Evolutionary conservation across 2,329 filamentous ascomycete species (phyloP).

Genomic region (Fusarium lateritium): DNA sequence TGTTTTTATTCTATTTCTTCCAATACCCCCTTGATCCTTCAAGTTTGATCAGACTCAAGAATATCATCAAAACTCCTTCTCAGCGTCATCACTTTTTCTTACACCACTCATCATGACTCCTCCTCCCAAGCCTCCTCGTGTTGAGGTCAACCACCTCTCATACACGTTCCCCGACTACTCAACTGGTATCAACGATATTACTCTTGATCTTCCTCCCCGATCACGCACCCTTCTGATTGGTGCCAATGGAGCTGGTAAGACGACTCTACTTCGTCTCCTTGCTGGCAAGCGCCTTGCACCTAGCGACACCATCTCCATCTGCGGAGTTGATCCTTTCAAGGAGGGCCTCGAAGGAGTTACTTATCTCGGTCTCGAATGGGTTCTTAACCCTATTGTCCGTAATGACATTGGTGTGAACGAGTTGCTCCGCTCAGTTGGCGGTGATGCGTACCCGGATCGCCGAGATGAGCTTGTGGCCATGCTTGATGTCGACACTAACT

Average conservation of each 20-base stretch:
- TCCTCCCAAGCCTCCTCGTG: constrained; percentile 65
- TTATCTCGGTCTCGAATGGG: constrained; percentile 98
- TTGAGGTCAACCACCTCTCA: constrained; percentile 81
- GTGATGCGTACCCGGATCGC: constrained; percentile 83
- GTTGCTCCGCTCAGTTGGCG: constrained; percentile 87
- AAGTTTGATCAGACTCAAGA: not conserved
- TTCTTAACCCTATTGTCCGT: constrained; percentile 95
- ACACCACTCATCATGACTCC: constrained; percentile 47
- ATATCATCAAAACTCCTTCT: constrained; percentile 2
- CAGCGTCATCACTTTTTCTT: constrained; percentile 10
- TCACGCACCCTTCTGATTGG: constrained; percentile 94
- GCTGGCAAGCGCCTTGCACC: constrained; percentile 96
- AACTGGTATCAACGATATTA: constrained; percentile 81
- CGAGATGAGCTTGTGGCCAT: constrained; percentile 90
- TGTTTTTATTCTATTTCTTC: not conserved
- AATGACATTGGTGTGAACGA: constrained; percentile 94
- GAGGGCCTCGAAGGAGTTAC: constrained; percentile 92
- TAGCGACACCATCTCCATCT: constrained; percentile 79
- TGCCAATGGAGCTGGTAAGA: constrained; percentile 97
- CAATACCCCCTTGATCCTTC: not conserved
- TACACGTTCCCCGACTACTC: constrained; percentile 92
- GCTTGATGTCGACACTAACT: constrained; percentile 90
- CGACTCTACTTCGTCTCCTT: constrained; percentile 92
- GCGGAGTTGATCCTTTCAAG: constrained; percentile 92
- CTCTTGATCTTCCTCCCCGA: constrained; percentile 81